Evolutionary conservation across 2,329 filamentous ascomycete species (phyloP).

Genomic region (Ophiostoma australiae): DNA sequence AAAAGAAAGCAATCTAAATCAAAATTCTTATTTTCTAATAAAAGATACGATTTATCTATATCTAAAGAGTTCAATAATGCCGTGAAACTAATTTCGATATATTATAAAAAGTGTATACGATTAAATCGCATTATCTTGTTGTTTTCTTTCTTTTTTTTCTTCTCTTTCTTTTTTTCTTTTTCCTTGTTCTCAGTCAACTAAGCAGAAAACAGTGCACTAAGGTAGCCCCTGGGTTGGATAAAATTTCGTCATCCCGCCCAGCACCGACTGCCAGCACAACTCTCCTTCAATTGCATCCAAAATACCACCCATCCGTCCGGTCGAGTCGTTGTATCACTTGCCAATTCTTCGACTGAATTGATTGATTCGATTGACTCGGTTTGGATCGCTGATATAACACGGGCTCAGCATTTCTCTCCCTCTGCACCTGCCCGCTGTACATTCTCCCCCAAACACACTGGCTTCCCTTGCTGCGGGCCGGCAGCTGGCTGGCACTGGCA

Average conservation of each 20-base stretch:
- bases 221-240: not conserved
- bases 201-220: no score
- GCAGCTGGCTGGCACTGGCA: constrained; percentile 14
- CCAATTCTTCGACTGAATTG: not conserved
- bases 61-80: no score
- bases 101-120: no score
- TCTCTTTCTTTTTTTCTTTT: no score
- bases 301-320: not conserved
- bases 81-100: no score
- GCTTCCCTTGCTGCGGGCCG: not conserved
- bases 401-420: not conserved
- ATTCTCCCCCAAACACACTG: no score
- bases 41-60: no score
- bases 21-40: no score
- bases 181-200: no score
- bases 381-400: not conserved
- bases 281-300: not conserved
- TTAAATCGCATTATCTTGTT: no score
- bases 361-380: not conserved
- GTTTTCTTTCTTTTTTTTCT: no score
- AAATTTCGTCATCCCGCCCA: constrained; percentile 1
- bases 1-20: no score
- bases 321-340: not conserved
- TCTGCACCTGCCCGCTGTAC: not conserved
- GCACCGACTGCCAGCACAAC: not conserved